Conservation (phyloP, 176 grass and related monocot genomes). For the Oryza nivara region DNA sequence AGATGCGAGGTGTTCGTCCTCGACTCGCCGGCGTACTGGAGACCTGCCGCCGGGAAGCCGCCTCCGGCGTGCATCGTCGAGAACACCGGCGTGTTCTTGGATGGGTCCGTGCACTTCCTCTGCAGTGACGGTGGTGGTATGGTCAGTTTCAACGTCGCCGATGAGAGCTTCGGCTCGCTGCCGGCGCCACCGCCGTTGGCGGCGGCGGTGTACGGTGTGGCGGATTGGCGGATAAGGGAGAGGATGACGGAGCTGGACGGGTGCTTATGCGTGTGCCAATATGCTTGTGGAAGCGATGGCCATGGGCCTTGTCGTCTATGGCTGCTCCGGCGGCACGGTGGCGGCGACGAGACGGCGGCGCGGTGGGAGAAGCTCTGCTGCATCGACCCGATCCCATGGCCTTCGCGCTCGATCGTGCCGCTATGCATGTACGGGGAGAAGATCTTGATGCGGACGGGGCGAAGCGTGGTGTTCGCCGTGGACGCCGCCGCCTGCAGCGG, state of each 20-base stretch:
- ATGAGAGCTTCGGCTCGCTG: background rate
- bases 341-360: background rate
- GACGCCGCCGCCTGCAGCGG: background rate
- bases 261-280: slow-evolving; percentile 28
- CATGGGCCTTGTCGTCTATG: background rate
- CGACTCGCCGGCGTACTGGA: background rate
- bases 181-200: too few species aligned
- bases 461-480: slow-evolving; percentile 4
- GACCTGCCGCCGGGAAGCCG: background rate
- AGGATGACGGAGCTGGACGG: slow-evolving; percentile 32
- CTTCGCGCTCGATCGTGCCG: slow-evolving; percentile 7
- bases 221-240: background rate
- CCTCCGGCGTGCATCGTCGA: background rate
- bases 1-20: slow-evolving; percentile 4
- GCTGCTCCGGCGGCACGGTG: background rate
- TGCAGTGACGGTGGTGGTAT: background rate
- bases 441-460: slow-evolving; percentile 33
- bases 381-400: slow-evolving; percentile 14
- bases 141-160: background rate
- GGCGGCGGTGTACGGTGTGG: too few species aligned
- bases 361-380: slow-evolving; percentile 20
- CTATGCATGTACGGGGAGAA: background rate
- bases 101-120: background rate
- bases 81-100: background rate
- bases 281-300: background rate